Conservation (phyloP, 2,329 filamentous ascomycete species). For the Microdochium trichocladiopsis region DNA sequence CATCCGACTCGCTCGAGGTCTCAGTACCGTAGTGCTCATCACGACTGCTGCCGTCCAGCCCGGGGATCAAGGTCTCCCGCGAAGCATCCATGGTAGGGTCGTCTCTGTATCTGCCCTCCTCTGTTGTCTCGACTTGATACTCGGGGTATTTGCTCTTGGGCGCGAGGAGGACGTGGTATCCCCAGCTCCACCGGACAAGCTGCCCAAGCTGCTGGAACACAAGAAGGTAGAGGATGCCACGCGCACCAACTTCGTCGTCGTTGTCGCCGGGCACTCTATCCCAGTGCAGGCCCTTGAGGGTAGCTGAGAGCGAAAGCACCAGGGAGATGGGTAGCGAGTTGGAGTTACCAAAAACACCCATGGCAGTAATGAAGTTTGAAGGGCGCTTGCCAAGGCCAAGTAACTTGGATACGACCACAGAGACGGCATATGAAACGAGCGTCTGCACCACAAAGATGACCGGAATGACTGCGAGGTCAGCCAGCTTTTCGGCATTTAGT, state of each 20-base stretch:
- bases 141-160: constrained; percentile 68
- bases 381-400: constrained; percentile 81
- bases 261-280: constrained; percentile 85
- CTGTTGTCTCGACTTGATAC: constrained; percentile 46
- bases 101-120: constrained; percentile 54
- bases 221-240: constrained; percentile 89
- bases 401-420: constrained; percentile 60
- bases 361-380: constrained; percentile 90
- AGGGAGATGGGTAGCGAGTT: constrained; percentile 97
- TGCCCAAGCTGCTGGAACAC: constrained; percentile 98
- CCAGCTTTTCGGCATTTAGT: constrained; percentile 82
- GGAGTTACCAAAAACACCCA: constrained; percentile 97
- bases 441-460: constrained; percentile 88
- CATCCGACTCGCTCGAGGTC: constrained; percentile 34
- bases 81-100: constrained; percentile 22
- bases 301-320: constrained; percentile 88
- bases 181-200: constrained; percentile 95
- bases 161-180: constrained; percentile 89
- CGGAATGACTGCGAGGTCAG: constrained; percentile 90
- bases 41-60: constrained; percentile 29
- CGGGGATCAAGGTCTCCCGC: constrained; percentile 36
- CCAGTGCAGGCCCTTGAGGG: constrained; percentile 89
- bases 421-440: constrained; percentile 73
- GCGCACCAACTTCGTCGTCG: constrained; percentile 87
- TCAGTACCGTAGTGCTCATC: constrained; percentile 27